Conservation (phyloP, 441 rosid genomes). For the Iberis amara region DNA sequence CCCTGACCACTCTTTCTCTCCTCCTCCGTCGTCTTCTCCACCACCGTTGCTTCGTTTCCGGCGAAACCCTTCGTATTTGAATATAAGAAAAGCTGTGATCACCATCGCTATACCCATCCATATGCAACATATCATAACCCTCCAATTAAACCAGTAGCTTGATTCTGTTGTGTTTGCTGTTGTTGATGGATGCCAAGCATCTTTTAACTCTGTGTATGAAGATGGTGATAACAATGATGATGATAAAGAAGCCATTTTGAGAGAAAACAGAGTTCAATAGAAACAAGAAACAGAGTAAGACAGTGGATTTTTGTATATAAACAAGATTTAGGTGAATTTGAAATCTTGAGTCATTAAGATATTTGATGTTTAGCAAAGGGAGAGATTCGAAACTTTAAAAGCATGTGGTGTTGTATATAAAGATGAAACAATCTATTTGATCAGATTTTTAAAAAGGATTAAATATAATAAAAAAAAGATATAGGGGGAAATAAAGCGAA, state of each 20-base stretch:
- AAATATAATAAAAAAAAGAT: conserved; percentile 16
- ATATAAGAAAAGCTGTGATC: conserved; percentile 45
- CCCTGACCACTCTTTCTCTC: conserved; percentile 45
- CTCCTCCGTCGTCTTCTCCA: not conserved
- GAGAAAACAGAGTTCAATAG: conserved; percentile 7
- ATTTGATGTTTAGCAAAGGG: conserved; percentile 21
- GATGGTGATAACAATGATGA: conserved; percentile 33
- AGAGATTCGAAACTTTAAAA: conserved; percentile 31
- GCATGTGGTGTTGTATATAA: conserved; percentile 15
- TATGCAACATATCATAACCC: conserved; percentile 52
- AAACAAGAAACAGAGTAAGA: conserved; percentile 21
- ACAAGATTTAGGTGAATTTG: conserved; percentile 18
- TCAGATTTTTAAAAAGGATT: conserved; percentile 18
- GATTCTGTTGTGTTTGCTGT: conserved; percentile 56
- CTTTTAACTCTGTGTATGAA: conserved; percentile 47
- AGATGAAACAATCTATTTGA: conserved; percentile 16
- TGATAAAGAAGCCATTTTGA: conserved; percentile 19
- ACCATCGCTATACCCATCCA: conserved; percentile 32
- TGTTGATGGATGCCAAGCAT: conserved; percentile 68
- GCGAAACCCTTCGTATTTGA: conserved; percentile 53
- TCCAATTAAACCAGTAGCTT: conserved; percentile 90
- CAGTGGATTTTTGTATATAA: conserved; percentile 12
- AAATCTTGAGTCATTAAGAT: conserved; percentile 20
- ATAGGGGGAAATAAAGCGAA: conserved; percentile 22
- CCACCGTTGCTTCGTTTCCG: conserved; percentile 29